Evolutionary conservation across 495 filamentous ascomycete genomes (phyloP).

Genomic region (Parachaetomium inaequale): DNA sequence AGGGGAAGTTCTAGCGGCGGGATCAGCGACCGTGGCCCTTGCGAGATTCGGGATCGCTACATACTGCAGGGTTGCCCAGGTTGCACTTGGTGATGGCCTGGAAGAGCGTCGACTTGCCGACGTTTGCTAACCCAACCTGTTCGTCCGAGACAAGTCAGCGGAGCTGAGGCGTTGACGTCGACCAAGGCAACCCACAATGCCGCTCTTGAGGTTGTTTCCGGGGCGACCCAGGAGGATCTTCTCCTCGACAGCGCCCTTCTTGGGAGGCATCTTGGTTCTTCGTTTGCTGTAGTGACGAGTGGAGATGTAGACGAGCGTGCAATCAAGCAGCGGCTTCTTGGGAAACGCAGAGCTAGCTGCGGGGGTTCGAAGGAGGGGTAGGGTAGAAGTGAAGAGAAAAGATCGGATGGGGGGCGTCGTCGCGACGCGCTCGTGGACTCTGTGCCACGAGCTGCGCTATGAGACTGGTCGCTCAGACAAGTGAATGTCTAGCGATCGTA

Average conservation of each 20-base stretch:
- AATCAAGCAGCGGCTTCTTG: constrained; percentile 41
- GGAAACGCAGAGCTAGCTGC: constrained; percentile 63
- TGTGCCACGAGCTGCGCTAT: constrained; percentile 25
- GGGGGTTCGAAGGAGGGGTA: constrained; percentile 48
- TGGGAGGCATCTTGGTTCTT: constrained; percentile 68
- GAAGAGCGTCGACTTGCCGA: constrained; percentile 99
- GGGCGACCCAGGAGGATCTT: constrained; percentile 88
- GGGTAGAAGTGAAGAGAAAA: constrained; percentile 53
- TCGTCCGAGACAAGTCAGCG: constrained; percentile 28
- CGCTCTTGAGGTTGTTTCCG: constrained; percentile 98
- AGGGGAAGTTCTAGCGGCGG: constrained; percentile 80
- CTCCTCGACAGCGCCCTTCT: constrained; percentile 68
- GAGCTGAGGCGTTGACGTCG: constrained; percentile 20
- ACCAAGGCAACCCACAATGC: constrained; percentile 76
- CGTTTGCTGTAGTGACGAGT: constrained; percentile 50
- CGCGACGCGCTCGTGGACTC: constrained; percentile 35
- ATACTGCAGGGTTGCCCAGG: constrained; percentile 92
- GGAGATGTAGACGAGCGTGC: constrained; percentile 43
- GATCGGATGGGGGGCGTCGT: constrained; percentile 46
- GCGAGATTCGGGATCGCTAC: constrained; percentile 25
- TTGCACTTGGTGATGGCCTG: constrained; percentile 98
- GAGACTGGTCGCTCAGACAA: constrained; percentile 8
- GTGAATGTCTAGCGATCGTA: constrained; percentile 5
- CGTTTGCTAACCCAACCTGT: constrained; percentile 97
- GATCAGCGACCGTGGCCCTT: constrained; percentile 26